Evolutionary conservation across 2,329 filamentous ascomycete species (phyloP).

Genomic region (Epichloe scottii): DNA sequence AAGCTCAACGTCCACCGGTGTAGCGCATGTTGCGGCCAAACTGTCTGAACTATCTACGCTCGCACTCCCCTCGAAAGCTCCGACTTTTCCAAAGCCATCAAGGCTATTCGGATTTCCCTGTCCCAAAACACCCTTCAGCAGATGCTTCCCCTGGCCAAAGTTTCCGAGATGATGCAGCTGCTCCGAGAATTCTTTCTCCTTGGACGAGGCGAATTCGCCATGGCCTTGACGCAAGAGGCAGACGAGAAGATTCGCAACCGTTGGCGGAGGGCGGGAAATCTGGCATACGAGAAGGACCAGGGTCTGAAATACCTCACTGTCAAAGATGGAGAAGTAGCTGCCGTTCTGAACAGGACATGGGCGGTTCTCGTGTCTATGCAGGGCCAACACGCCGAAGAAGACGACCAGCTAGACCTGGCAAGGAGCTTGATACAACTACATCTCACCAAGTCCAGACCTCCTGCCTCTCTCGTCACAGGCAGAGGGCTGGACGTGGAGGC

Average conservation of each 20-base stretch:
- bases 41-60: slow-evolving; percentile 56
- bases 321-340: slow-evolving; percentile 76
- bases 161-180: slow-evolving; percentile 64
- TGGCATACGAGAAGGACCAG: slow-evolving; percentile 44
- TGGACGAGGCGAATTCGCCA: slow-evolving; percentile 80
- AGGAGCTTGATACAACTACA: slow-evolving; percentile 60
- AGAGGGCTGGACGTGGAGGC: slow-evolving; percentile 20
- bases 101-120: slow-evolving; percentile 65
- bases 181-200: slow-evolving; percentile 81
- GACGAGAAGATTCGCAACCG: slow-evolving; percentile 67
- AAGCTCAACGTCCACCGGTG: slow-evolving; percentile 32
- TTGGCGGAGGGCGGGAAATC: slow-evolving; percentile 50
- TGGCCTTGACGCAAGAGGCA: slow-evolving; percentile 73
- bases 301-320: slow-evolving; percentile 38
- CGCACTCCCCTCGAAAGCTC: slow-evolving; percentile 57
- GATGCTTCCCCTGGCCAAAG: slow-evolving; percentile 63
- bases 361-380: slow-evolving; percentile 65
- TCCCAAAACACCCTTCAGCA: slow-evolving; percentile 76
- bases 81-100: slow-evolving; percentile 58
- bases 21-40: slow-evolving; percentile 54
- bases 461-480: slow-evolving; percentile 25
- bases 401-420: slow-evolving; percentile 75
- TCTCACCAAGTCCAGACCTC: slow-evolving; percentile 36
- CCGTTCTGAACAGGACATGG: slow-evolving; percentile 68
- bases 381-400: slow-evolving; percentile 58